These are phyloP conservation scores for Acanthamoeba triangularis DNA, from an alignment of 208 protist species.

Conservation along the genomic window DNA sequence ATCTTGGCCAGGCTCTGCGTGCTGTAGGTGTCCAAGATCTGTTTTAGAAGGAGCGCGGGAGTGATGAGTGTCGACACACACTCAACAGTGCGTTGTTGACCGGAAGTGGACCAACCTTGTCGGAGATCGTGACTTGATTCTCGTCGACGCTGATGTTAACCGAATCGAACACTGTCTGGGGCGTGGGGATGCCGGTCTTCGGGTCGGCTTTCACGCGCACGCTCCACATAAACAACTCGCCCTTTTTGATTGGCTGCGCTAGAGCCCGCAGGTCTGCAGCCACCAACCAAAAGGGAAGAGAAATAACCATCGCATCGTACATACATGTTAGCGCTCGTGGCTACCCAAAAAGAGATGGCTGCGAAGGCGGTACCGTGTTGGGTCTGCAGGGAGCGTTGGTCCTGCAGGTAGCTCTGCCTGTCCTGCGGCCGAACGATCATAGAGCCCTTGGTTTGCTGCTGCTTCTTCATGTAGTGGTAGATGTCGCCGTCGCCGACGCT, in stretches of 20 bases:
- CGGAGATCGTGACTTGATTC: neutral
- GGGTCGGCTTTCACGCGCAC: neutral
- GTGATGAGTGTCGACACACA: neutral
- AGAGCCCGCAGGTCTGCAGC: neutral
- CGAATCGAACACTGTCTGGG: neutral
- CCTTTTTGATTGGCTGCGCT: neutral
- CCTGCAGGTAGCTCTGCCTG: neutral
- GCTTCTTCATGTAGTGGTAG: conserved; percentile 4
- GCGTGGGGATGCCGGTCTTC: neutral
- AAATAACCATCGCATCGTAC: too few species aligned
- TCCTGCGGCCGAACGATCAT: neutral
- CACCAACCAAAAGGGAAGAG: too few species aligned
- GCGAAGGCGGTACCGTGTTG: neutral
- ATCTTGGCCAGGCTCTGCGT: neutral
- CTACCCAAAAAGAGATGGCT: neutral
- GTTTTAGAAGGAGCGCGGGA: neutral
- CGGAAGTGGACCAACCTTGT: neutral
- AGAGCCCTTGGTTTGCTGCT: neutral
- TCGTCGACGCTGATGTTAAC: neutral
- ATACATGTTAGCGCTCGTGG: too few species aligned
- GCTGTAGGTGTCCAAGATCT: neutral
- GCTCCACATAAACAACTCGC: neutral
- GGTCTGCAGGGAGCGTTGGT: neutral
- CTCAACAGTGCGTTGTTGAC: too few species aligned
- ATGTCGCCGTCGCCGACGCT: neutral